Base-by-base conservation (phyloP, 306 rosid species). In the Vicia villosa region DNA sequence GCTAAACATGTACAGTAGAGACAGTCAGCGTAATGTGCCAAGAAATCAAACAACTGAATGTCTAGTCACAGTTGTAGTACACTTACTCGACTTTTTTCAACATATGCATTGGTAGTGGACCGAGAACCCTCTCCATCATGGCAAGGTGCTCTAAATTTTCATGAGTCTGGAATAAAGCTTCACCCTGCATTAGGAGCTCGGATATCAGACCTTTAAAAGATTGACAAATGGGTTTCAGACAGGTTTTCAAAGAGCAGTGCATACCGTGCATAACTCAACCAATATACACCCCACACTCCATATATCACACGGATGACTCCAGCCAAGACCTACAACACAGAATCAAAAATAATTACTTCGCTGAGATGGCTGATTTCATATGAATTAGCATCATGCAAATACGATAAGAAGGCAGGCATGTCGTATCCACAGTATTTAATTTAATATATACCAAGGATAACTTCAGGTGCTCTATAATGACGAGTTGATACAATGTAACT, bases 281-380 rank as follows among this genome's bases (percentile, higher is more conserved):
- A 94, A 78, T 70, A 94, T 94, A 85, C 99, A 94, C 12, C 99
- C 99, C 60, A 91, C 93, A 64, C 99, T 94, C 99, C 99, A 94
- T 49, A 88, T 56, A 75, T 94, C 99, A 60, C 99, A 94, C 0
- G 97, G 92, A 72, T 83, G 91, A 79, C 90, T 90, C 99, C 99
- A 94, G 20, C 99, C 96, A 77, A 81, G 90, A 22, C 99, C 99
- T 94, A 69, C 56, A 71, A 76, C 47, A 24, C 41, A 41, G 24
- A 8, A n/a, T 28, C 20, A 40, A 57, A n/a, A 26, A 21, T 13
- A 59, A 36, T 8, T 6, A 11, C 15, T 16, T 6, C 21, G 51
- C 21, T 34, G 24, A 2, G 3, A 16, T 61, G 3, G n/a, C n/a
- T 45, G 8, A 3, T 5, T 10, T 11, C 3, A 17, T 58, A 16